Conservation (phyloP, 1,139 yeast genomes). For the Blastobotrys illinoisensis region DNA sequence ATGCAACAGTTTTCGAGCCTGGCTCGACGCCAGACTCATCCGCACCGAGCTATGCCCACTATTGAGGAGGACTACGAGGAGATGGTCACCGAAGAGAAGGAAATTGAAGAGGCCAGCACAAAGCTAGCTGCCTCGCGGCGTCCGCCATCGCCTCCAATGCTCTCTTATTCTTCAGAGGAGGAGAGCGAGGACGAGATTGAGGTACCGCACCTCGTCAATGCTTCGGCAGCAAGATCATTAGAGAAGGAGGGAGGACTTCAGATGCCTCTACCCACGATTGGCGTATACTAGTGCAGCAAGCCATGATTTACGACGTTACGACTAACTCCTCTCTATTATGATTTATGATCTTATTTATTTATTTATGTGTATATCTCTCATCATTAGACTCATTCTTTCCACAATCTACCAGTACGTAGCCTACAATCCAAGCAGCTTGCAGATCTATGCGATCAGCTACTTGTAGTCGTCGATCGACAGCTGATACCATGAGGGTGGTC, state of each 20-base stretch:
- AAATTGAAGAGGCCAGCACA: not conserved
- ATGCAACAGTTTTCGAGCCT: constrained; percentile 1
- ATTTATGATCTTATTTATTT: not conserved
- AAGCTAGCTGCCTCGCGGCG: constrained; percentile 2
- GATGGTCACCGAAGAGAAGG: constrained; percentile 2
- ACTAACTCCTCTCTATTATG: not conserved
- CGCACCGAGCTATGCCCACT: constrained; percentile 20
- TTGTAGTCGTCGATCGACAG: too few relatives aligned
- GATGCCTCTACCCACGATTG: not conserved
- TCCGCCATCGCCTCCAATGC: constrained; percentile 12
- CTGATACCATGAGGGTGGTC: too few relatives aligned
- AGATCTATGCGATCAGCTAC: too few relatives aligned
- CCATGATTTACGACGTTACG: not conserved
- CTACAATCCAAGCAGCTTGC: too few relatives aligned
- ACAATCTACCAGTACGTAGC: too few relatives aligned
- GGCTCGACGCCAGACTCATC: not conserved
- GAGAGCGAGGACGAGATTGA: constrained; percentile 15
- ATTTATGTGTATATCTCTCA: not conserved
- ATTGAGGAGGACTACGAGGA: constrained; percentile 21
- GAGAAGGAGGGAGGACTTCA: not conserved
- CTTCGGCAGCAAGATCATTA: not conserved
- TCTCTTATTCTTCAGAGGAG: constrained; percentile 17
- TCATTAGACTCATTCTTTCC: not conserved
- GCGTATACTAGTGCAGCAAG: not conserved
- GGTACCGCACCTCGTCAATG: not conserved